Percentiles rank a stretch among this genome's conserved stretches.
These are phyloP conservation scores for Pseudoneurospora amorphoporcata DNA, from an alignment of 495 filamentous ascomycete genomes.

Conservation along the genomic window DNA sequence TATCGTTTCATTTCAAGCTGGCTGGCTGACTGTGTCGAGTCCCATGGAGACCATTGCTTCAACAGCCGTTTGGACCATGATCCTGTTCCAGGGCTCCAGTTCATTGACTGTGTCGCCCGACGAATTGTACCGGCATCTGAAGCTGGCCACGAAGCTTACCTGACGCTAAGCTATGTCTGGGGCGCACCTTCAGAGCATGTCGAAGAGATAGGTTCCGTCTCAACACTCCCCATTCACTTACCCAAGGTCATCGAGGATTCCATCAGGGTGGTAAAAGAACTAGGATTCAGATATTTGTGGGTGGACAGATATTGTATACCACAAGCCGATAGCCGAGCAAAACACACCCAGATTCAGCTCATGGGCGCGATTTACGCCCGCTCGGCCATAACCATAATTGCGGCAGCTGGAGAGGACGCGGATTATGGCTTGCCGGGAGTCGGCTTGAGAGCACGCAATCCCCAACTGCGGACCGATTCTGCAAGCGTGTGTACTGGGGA, in stretches of 20 bases:
- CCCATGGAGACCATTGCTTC: background rate
- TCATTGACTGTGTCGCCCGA: background rate
- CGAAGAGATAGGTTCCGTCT: background rate
- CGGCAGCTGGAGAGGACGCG: slow-evolving; percentile 18
- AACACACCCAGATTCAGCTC: slow-evolving; percentile 15
- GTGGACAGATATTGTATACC: slow-evolving; percentile 21
- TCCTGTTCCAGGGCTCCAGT: background rate
- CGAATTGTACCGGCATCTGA: background rate
- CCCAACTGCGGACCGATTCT: background rate
- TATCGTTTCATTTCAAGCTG: background rate
- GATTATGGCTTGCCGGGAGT: slow-evolving; percentile 24
- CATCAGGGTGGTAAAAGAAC: slow-evolving; percentile 8
- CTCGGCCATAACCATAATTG: slow-evolving; percentile 19
- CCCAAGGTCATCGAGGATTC: slow-evolving; percentile 17
- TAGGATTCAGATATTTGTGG: slow-evolving; percentile 21
- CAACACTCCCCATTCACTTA: background rate
- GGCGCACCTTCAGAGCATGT: background rate
- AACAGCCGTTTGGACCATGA: accelerated
- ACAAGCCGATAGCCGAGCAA: slow-evolving; percentile 4
- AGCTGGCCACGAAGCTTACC: background rate
- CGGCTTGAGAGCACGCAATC: background rate
- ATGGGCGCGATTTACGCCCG: slow-evolving; percentile 24
- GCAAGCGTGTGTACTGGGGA: background rate
- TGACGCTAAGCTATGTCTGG: background rate
- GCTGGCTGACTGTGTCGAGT: background rate